Conservation (phyloP, 306 rosid genomes). For the Vigna reflexopilosa region DNA sequence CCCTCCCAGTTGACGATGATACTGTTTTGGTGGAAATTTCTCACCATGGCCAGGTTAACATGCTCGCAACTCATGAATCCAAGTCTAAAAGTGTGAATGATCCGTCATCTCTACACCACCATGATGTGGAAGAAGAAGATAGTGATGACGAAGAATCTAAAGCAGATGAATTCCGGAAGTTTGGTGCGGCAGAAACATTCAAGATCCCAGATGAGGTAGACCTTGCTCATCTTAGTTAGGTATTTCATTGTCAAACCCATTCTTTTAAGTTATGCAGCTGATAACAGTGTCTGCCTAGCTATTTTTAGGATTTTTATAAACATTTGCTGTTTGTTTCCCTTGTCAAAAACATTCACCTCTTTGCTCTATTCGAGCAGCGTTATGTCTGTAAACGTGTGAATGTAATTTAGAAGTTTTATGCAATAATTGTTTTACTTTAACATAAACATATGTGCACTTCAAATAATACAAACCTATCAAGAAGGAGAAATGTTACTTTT, state of each 20-base stretch:
- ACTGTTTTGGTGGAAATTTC: constrained; percentile 87
- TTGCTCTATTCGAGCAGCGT: constrained; percentile 32
- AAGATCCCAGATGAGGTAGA: constrained; percentile 83
- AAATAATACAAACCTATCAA: background rate
- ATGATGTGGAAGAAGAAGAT: constrained; percentile 61
- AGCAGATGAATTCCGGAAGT: constrained; percentile 83
- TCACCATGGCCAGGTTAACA: constrained; percentile 89
- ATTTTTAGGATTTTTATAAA: background rate
- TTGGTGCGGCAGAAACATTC: constrained; percentile 91
- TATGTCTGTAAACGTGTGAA: constrained; percentile 36
- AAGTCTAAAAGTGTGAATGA: constrained; percentile 63
- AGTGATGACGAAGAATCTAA: constrained; percentile 55
- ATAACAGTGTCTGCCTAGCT: constrained; percentile 3
- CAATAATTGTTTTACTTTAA: constrained; percentile 1
- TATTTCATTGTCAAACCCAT: constrained; percentile 7
- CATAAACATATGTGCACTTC: background rate
- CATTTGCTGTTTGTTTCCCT: constrained; percentile 4
- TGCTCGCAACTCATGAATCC: constrained; percentile 77
- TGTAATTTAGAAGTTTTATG: constrained; percentile 36
- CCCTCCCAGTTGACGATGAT: constrained; percentile 82
- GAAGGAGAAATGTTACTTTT: background rate
- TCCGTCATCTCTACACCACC: constrained; percentile 52
- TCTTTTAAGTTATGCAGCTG: constrained; percentile 27
- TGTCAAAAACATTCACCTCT: constrained; percentile 26
- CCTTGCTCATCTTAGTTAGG: constrained; percentile 75